These are phyloP conservation scores for Penicillium simplicissimum DNA, from an alignment of 495 filamentous ascomycete species.

Conservation along the genomic window DNA sequence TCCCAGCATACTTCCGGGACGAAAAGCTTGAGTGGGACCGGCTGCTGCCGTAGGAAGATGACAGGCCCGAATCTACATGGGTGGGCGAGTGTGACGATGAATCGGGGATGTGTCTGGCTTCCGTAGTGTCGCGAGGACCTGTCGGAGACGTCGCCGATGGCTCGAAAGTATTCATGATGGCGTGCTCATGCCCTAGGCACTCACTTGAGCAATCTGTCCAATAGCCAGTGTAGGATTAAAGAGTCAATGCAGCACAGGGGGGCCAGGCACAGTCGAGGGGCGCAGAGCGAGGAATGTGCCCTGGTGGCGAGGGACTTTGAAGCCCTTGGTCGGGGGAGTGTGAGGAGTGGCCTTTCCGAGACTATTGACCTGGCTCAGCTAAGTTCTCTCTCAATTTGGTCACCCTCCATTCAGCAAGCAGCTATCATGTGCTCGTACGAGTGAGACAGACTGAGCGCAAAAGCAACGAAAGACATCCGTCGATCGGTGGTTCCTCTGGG, in stretches of 20 bases:
- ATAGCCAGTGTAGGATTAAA: conserved; percentile 3
- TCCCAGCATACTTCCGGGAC: conserved; percentile 17
- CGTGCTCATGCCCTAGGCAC: conserved; percentile 33
- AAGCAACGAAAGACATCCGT: conserved; percentile 7
- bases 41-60: conserved; percentile 28
- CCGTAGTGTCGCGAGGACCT: conserved; percentile 14
- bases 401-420: not conserved
- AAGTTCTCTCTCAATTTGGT: not conserved
- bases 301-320: not conserved
- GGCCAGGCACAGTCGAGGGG: conserved; percentile 7
- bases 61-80: conserved; percentile 22
- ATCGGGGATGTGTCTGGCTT: conserved; percentile 25
- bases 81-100: conserved; percentile 33
- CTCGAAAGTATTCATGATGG: conserved; percentile 43
- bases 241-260: conserved; percentile 18
- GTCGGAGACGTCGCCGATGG: conserved; percentile 30
- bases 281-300: not conserved
- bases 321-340: not conserved
- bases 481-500: conserved; percentile 19
- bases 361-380: not conserved
- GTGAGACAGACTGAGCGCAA: not conserved
- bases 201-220: conserved; percentile 18
- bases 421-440: conserved; percentile 9
- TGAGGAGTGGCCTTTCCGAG: not conserved
- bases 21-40: conserved; percentile 27